Percentiles rank a stretch among this genome's conserved stretches.
These are phyloP conservation scores for Zymoseptoria ardabiliae DNA, from an alignment of 2,329 filamentous ascomycete genomes.

Conservation along the genomic window DNA sequence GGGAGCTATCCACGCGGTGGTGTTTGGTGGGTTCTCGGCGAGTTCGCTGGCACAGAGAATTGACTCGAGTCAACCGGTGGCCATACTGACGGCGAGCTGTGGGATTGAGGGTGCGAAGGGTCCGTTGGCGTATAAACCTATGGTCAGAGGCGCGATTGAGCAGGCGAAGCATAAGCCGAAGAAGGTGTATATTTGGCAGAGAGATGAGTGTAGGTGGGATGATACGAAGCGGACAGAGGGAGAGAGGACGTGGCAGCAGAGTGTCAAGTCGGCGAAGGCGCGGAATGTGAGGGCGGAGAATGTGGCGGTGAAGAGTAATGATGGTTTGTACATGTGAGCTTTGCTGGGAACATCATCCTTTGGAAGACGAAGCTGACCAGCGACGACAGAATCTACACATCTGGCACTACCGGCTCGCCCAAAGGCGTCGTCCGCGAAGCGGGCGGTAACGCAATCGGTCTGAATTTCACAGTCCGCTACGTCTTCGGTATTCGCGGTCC, in stretches of 20 bases:
- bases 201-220: conserved; percentile 68
- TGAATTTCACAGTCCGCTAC: conserved; percentile 69
- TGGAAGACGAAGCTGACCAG: neutral
- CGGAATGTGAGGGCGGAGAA: conserved; percentile 63
- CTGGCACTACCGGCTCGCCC: conserved; percentile 64
- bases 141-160: conserved; percentile 66
- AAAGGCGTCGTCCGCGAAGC: conserved; percentile 80
- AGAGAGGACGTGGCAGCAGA: conserved; percentile 70
- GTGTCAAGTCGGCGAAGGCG: conserved; percentile 63
- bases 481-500: conserved; percentile 76
- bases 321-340: conserved; percentile 64
- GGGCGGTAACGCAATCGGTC: conserved; percentile 77
- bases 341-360: neutral
- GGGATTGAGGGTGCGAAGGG: conserved; percentile 83
- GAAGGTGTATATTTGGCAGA: conserved; percentile 75
- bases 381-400: neutral
- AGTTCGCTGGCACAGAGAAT: conserved; percentile 79
- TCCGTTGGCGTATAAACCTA: conserved; percentile 65
- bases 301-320: conserved; percentile 69
- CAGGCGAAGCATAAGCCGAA: conserved; percentile 63
- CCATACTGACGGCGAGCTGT: conserved; percentile 81
- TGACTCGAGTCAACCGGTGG: conserved; percentile 67
- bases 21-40: conserved; percentile 87
- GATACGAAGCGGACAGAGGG: conserved; percentile 58
- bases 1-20: conserved; percentile 82